A percentile compares a stretch with the other conserved stretches of the same genome.
phyloP scores from a whole-genome alignment of 768 basidiomycete genomes.

The Russula sp. region DNA sequence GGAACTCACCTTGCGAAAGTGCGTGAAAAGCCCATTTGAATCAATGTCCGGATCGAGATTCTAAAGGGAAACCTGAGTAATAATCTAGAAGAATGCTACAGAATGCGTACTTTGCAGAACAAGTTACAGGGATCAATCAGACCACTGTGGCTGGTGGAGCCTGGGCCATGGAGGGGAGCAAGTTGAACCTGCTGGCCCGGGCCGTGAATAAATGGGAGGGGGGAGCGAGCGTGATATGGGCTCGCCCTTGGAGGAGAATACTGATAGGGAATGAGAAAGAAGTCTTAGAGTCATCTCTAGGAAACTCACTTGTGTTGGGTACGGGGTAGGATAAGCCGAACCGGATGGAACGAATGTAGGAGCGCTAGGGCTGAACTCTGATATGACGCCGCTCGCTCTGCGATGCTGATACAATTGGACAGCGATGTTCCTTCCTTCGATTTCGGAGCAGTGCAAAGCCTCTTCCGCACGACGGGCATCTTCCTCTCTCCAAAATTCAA shows the following conservation, averaged over 20 bases:
- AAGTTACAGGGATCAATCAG: slow-evolving; percentile 88
- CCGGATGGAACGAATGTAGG: slow-evolving; percentile 72
- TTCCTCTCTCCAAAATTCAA: slow-evolving; percentile 86
- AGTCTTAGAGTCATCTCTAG: slow-evolving; percentile 3
- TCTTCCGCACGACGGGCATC: slow-evolving; percentile 76
- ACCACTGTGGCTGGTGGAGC: slow-evolving; percentile 79
- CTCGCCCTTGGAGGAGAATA: slow-evolving; percentile 66
- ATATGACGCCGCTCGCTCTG: slow-evolving; percentile 43
- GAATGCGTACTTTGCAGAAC: slow-evolving; percentile 67
- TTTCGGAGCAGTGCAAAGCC: slow-evolving; percentile 75
- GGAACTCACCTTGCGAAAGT: slow-evolving; percentile 66
- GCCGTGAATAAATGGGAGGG: slow-evolving; percentile 66
- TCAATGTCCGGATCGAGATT: slow-evolving; percentile 82
- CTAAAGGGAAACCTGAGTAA: slow-evolving; percentile 35
- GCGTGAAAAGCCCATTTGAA: slow-evolving; percentile 75
- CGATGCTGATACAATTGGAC: slow-evolving; percentile 74
- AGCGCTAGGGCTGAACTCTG: slow-evolving; percentile 69
- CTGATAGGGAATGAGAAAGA: slow-evolving; percentile 29
- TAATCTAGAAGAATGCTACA: slow-evolving; percentile 8
- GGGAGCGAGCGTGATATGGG: slow-evolving; percentile 36
- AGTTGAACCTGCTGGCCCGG: slow-evolving; percentile 88
- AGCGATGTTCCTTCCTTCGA: slow-evolving; percentile 80
- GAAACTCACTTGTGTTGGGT: slow-evolving; percentile 49
- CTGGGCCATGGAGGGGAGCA: slow-evolving; percentile 66
- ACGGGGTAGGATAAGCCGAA: slow-evolving; percentile 46